Conservation (phyloP, 176 grass and related monocot species). For the Elaeis guineensis region DNA sequence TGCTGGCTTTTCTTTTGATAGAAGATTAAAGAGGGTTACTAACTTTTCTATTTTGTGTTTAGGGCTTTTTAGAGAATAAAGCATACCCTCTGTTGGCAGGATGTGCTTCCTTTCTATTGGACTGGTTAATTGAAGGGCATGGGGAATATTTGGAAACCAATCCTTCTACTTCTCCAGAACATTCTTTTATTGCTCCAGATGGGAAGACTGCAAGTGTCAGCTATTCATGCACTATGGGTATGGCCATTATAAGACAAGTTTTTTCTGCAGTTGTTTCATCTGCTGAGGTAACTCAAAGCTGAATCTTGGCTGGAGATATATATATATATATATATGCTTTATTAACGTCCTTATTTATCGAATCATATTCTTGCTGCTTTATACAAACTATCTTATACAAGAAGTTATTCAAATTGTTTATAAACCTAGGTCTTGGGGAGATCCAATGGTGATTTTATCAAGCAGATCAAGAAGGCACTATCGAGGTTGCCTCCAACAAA, state of each 20-base stretch:
- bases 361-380: no score
- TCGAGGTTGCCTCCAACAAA: constrained; percentile 50
- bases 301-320: no score
- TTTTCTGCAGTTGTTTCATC: constrained; percentile 55
- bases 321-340: no score
- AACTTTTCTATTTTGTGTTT: neutral
- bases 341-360: no score
- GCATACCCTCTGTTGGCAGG: constrained; percentile 77
- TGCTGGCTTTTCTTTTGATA: no score
- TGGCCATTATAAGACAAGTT: constrained; percentile 71
- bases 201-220: constrained; percentile 68
- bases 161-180: constrained; percentile 89
- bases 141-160: constrained; percentile 58
- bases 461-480: constrained; percentile 58
- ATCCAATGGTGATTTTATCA: constrained; percentile 43
- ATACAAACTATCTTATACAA: no score
- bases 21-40: neutral
- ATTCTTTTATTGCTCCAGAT: constrained; percentile 79
- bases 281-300: constrained; percentile 41
- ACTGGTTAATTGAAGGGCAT: constrained; percentile 64
- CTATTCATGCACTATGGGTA: constrained; percentile 91
- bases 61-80: constrained; percentile 73
- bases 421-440: constrained; percentile 52
- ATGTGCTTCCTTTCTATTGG: constrained; percentile 74
- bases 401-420: neutral